These are phyloP conservation scores for Thraustochytrium sp. DNA, from an alignment of 352 stramenopile genomes.

Conservation along the genomic window DNA sequence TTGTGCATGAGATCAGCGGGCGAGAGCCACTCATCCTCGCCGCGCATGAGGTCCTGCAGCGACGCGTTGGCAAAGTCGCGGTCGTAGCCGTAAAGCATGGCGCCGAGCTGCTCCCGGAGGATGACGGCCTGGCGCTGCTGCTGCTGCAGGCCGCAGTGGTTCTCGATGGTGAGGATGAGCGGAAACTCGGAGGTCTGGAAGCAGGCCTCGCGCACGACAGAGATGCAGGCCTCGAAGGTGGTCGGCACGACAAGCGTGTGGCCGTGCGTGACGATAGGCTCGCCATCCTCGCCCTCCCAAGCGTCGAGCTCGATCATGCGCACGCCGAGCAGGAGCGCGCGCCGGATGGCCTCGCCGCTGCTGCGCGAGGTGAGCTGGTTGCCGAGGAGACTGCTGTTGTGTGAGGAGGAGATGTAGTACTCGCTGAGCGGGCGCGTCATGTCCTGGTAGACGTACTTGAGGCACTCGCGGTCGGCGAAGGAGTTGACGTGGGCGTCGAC, in stretches of 20 bases:
- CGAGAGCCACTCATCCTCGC: slow-evolving; percentile 26
- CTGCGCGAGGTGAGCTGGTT: slow-evolving; percentile 68
- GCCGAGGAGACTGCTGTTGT: slow-evolving; percentile 81
- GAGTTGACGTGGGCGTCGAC: not conserved
- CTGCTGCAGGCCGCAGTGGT: slow-evolving; percentile 57
- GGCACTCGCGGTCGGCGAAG: not conserved
- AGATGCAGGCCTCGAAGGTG: not conserved
- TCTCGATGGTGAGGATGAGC: slow-evolving; percentile 61
- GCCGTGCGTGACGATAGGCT: slow-evolving; percentile 65
- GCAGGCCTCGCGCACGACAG: not conserved
- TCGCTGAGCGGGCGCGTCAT: slow-evolving; percentile 70
- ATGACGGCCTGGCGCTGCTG: slow-evolving; percentile 55
- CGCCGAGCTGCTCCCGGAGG: slow-evolving; percentile 44
- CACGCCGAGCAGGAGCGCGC: slow-evolving; percentile 30
- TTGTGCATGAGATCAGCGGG: slow-evolving; percentile 44
- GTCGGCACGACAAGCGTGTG: not conserved
- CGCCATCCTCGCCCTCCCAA: slow-evolving; percentile 63
- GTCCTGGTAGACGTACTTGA: slow-evolving; percentile 50
- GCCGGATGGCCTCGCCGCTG: slow-evolving; percentile 53
- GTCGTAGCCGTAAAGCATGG: slow-evolving; percentile 40
- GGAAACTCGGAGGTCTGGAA: slow-evolving; percentile 45
- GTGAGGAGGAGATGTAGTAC: slow-evolving; percentile 76
- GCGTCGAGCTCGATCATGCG: slow-evolving; percentile 72
- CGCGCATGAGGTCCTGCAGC: slow-evolving; percentile 29
- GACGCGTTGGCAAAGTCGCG: not conserved